Conservation (phyloP, 2,329 filamentous ascomycete genomes). For the Metarhizium robertsii region DNA sequence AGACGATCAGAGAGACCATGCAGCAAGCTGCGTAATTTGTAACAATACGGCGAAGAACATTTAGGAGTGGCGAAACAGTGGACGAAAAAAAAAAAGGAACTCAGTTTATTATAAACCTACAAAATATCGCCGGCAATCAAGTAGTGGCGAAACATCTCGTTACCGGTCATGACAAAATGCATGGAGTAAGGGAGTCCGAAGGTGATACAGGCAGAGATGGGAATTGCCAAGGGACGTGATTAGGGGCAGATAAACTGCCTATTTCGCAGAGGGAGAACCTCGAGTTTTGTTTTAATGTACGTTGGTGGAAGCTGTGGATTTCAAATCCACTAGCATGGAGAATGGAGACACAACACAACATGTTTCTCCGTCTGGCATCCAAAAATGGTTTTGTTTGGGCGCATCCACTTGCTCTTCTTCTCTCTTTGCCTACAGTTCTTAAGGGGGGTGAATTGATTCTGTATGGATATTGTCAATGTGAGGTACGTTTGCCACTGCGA, state of each 20-base stretch:
- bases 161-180: not conserved
- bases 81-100: slow-evolving; percentile 1
- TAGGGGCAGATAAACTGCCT: not conserved
- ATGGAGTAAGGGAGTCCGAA: not conserved
- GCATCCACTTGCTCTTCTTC: not conserved
- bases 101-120: not conserved
- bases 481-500: not conserved
- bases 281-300: not conserved
- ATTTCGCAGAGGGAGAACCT: not conserved
- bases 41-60: not conserved
- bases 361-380: not conserved
- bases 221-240: not conserved
- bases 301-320: not conserved
- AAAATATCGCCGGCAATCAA: not conserved
- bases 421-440: not conserved
- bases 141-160: not conserved
- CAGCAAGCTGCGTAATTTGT: slow-evolving; percentile 8
- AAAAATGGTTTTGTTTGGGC: not conserved
- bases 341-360: not conserved
- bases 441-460: not conserved
- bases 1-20: slow-evolving; percentile 14
- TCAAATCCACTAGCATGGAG: not conserved
- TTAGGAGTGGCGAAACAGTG: not conserved
- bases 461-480: not conserved
- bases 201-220: not conserved